A percentile compares a stretch with the other conserved stretches of the same genome.
Evolutionary conservation across 768 basidiomycete species (phyloP).

Genomic region (Lactarius indigo): DNA sequence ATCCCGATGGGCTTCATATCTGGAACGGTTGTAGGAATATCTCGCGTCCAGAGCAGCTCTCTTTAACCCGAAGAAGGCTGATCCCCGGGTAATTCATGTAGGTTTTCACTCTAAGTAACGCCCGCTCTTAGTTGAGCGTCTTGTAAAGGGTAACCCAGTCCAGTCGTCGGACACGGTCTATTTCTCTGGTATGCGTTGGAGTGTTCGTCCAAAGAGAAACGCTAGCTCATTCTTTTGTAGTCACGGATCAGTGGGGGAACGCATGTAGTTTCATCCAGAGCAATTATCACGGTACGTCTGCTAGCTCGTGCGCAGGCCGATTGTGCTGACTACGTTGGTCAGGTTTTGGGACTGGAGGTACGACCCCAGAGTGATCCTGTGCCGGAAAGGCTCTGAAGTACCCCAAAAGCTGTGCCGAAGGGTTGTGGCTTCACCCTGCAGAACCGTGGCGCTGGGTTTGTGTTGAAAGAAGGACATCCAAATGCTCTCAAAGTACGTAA

Average conservation of each 20-base stretch:
- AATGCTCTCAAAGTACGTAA: constrained; percentile 68
- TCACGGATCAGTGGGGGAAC: constrained; percentile 84
- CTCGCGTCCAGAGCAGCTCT: constrained; percentile 73
- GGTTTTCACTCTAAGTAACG: not conserved
- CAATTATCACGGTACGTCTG: constrained; percentile 68
- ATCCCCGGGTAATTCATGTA: constrained; percentile 59
- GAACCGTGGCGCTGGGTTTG: constrained; percentile 87
- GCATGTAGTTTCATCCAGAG: constrained; percentile 88
- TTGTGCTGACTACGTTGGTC: constrained; percentile 1
- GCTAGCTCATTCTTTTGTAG: constrained; percentile 37
- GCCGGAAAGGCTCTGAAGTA: not conserved
- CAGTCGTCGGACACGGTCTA: constrained; percentile 93
- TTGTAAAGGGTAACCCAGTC: constrained; percentile 68
- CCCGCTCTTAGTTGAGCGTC: not conserved
- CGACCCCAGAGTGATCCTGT: not conserved
- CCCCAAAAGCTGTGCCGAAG: constrained; percentile 70
- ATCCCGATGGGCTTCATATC: not conserved
- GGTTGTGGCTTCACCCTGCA: constrained; percentile 97
- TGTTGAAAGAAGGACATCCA: constrained; percentile 74
- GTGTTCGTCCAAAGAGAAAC: not conserved
- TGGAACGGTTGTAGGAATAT: constrained; percentile 59
- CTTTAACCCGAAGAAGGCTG: constrained; percentile 66
- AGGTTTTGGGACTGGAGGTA: constrained; percentile 91
- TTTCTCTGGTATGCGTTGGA: constrained; percentile 64
- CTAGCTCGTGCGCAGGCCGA: not conserved